phyloP scores from a whole-genome alignment of 2,329 filamentous ascomycete species.

The Chaetoscypha palmicola region DNA sequence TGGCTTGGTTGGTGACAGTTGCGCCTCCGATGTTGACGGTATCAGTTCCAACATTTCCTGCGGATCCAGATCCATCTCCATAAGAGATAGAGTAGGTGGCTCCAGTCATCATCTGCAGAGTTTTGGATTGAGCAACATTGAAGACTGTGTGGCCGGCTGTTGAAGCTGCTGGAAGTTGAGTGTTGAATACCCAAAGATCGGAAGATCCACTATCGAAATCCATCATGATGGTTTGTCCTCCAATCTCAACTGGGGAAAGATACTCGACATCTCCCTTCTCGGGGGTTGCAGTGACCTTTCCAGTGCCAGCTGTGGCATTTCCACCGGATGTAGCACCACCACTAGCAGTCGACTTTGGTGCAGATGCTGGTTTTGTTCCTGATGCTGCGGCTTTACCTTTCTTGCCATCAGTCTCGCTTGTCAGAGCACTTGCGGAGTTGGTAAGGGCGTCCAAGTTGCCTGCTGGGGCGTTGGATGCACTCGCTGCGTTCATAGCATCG shows the following conservation, averaged over 20 bases:
- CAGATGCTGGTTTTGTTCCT: constrained; percentile 3
- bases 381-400: constrained; percentile 7
- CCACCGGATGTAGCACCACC: constrained; percentile 17
- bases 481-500: constrained; percentile 29
- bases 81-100: constrained; percentile 32
- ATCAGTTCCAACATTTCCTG: constrained; percentile 32
- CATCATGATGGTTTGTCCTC: constrained; percentile 30
- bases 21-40: constrained; percentile 32
- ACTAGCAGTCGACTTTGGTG: constrained; percentile 7
- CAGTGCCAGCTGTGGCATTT: constrained; percentile 36
- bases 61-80: constrained; percentile 34
- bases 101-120: constrained; percentile 25
- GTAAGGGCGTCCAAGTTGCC: constrained; percentile 9
- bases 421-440: constrained; percentile 4
- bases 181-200: constrained; percentile 34
- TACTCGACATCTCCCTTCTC: constrained; percentile 37
- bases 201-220: constrained; percentile 32
- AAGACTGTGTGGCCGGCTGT: constrained; percentile 29
- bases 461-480: constrained; percentile 1
- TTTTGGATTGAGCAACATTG: constrained; percentile 26
- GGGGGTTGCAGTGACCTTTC: constrained; percentile 57
- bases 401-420: constrained; percentile 5
- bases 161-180: constrained; percentile 25
- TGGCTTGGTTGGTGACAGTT: constrained; percentile 29
- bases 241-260: constrained; percentile 26